phyloP scores from a whole-genome alignment of 148 eudicot genomes.

The Chenopodium album region DNA sequence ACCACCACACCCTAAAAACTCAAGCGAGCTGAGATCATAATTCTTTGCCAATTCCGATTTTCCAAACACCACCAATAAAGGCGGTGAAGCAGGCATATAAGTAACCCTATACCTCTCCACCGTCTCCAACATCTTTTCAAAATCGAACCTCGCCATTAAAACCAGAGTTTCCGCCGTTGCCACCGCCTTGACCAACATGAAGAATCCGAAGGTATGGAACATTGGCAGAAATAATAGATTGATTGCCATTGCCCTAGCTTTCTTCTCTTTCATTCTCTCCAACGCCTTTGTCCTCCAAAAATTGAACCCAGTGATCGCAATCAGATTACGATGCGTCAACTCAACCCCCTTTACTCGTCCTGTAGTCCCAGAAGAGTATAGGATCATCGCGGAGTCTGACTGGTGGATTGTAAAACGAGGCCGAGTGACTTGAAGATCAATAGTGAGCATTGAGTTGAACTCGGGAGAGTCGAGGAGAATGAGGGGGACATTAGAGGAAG shows the following conservation, averaged over 20 bases:
- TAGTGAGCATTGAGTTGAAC: conserved; percentile 35
- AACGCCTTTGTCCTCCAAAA: neutral
- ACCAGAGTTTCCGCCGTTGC: conserved; percentile 62
- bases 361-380: conserved; percentile 87
- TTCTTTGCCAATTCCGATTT: conserved; percentile 63
- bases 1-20: conserved; percentile 62
- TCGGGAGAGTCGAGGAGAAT: conserved; percentile 59
- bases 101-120: conserved; percentile 71
- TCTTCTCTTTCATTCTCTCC: neutral
- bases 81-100: conserved; percentile 88
- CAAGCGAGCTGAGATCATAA: conserved; percentile 74
- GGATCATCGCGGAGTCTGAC: conserved; percentile 58
- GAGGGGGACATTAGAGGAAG: neutral
- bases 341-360: conserved; percentile 85
- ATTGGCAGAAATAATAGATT: conserved; percentile 62
- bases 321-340: conserved; percentile 66
- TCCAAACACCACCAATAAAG: conserved; percentile 66
- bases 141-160: conserved; percentile 69
- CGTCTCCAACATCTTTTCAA: conserved; percentile 62
- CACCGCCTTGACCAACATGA: conserved; percentile 58
- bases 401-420: conserved; percentile 25
- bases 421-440: neutral
- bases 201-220: conserved; percentile 84
- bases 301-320: conserved; percentile 36
- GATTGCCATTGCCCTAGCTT: conserved; percentile 20